Evolutionary conservation across 139 green algal genomes (phyloP).

Genomic region (Diplosphaera chodatii): DNA sequence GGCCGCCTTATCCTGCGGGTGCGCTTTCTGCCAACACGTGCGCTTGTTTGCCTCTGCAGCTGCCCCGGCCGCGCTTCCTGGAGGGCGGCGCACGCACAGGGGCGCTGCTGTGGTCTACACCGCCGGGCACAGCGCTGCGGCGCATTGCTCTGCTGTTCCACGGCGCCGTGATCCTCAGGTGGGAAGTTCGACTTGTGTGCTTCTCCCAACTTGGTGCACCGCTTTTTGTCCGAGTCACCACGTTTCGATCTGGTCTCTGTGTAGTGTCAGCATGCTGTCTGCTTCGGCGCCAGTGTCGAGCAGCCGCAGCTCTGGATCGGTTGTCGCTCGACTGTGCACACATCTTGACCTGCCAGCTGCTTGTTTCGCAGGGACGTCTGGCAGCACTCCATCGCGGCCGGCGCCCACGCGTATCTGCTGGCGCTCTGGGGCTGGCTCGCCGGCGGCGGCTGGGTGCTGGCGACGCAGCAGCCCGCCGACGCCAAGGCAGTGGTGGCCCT

Average conservation of each 20-base stretch:
- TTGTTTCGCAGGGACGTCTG: conserved; percentile 62
- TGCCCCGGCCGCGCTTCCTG: not conserved
- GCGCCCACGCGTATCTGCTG: conserved; percentile 47
- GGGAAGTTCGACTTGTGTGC: too few species aligned
- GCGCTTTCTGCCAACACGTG: not conserved
- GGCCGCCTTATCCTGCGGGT: not conserved
- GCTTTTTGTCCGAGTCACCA: not conserved
- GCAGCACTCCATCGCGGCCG: conserved; percentile 47
- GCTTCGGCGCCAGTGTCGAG: too few species aligned
- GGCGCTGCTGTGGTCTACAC: not conserved
- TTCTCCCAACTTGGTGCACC: too few species aligned
- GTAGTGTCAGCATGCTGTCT: too few species aligned
- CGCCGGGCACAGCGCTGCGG: not conserved
- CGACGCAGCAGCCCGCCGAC: conserved; percentile 1
- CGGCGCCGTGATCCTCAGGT: conserved; percentile 30
- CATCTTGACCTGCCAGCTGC: too few species aligned
- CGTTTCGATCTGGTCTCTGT: not conserved
- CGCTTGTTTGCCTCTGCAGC: too few species aligned
- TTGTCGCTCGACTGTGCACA: too few species aligned
- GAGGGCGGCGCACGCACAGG: not conserved
- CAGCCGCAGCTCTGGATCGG: too few species aligned
- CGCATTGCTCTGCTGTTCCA: conserved; percentile 20
- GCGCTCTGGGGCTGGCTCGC: conserved; percentile 23
- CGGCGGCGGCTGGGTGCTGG: conserved; percentile 38
- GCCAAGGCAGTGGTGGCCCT: too few species aligned